Evolutionary conservation across 1,284 basidiomycete genomes (phyloP).

Genomic region (Heterobasidion parviporum): DNA sequence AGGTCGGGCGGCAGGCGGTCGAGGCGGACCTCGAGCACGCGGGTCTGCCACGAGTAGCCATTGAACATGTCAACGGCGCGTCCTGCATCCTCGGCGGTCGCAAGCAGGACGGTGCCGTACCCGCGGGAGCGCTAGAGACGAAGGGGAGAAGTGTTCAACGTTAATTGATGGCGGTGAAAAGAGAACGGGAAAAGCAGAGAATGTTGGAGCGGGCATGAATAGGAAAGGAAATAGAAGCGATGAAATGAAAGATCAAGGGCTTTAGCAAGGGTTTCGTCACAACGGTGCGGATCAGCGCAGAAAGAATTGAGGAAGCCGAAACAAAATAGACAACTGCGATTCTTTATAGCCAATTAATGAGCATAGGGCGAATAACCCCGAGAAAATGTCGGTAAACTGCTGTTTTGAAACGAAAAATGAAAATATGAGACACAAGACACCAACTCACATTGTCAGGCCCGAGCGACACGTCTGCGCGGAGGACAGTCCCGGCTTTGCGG

Average conservation of each 20-base stretch:
- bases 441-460: constrained; percentile 57
- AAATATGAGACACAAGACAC: too few relatives aligned
- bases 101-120: constrained; percentile 84
- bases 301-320: too few relatives aligned
- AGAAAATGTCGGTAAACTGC: not conserved
- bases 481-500: constrained; percentile 78
- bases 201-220: too few relatives aligned
- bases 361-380: not conserved
- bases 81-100: constrained; percentile 79
- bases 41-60: constrained; percentile 86
- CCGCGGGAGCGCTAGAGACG: constrained; percentile 56
- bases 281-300: too few relatives aligned
- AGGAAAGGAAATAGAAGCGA: too few relatives aligned
- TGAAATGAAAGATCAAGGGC: too few relatives aligned
- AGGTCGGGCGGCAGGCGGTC: constrained; percentile 64
- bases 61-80: constrained; percentile 83
- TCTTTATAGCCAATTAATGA: too few relatives aligned
- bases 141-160: not conserved
- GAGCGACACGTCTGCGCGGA: constrained; percentile 84
- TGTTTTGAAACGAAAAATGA: too few relatives aligned
- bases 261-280: too few relatives aligned
- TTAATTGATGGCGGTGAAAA: not conserved
- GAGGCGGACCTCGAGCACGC: constrained; percentile 82
- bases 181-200: not conserved
- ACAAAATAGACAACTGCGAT: too few relatives aligned